These are phyloP conservation scores for Eimeria maxima DNA, from an alignment of 169 alveolate genomes.

Conservation along the genomic window DNA sequence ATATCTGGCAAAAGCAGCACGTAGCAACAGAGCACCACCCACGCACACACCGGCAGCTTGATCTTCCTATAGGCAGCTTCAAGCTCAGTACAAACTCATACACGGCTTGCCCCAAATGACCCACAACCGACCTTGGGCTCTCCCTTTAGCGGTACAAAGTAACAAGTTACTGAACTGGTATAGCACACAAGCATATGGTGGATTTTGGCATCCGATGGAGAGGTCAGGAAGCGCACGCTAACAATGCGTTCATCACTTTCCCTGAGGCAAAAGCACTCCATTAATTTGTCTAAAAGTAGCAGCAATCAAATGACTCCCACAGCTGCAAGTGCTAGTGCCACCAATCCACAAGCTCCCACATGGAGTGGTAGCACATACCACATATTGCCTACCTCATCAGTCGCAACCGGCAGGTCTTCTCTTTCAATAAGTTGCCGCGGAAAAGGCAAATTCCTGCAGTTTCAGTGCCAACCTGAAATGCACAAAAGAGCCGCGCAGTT, in stretches of 20 bases:
- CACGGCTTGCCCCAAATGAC: not conserved
- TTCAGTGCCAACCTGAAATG: conserved; percentile 71
- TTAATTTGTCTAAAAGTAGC: not conserved
- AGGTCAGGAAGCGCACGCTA: conserved; percentile 69
- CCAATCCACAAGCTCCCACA: not conserved
- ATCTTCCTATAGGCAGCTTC: not conserved
- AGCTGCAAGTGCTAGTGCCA: not conserved
- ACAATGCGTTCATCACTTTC: conserved; percentile 43
- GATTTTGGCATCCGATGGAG: conserved; percentile 16
- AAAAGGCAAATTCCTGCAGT: conserved; percentile 80
- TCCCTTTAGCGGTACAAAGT: conserved; percentile 52
- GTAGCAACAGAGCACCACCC: not conserved
- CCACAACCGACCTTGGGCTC: conserved; percentile 41
- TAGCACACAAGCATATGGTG: conserved; percentile 71
- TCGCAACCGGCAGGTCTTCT: conserved; percentile 80
- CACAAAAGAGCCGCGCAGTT: not conserved
- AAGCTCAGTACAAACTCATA: not conserved
- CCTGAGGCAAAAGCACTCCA: not conserved
- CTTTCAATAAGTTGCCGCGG: conserved; percentile 76
- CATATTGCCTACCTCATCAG: conserved; percentile 46
- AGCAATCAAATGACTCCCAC: not conserved
- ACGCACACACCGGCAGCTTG: not conserved
- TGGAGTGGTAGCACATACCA: too few relatives aligned
- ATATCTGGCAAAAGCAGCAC: not conserved
- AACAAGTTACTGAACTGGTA: conserved; percentile 35